A percentile compares a stretch with the other conserved stretches of the same genome.
Evolutionary conservation across 768 basidiomycete species (phyloP).

Genomic region (Rhodotorula kratochvilovae): DNA sequence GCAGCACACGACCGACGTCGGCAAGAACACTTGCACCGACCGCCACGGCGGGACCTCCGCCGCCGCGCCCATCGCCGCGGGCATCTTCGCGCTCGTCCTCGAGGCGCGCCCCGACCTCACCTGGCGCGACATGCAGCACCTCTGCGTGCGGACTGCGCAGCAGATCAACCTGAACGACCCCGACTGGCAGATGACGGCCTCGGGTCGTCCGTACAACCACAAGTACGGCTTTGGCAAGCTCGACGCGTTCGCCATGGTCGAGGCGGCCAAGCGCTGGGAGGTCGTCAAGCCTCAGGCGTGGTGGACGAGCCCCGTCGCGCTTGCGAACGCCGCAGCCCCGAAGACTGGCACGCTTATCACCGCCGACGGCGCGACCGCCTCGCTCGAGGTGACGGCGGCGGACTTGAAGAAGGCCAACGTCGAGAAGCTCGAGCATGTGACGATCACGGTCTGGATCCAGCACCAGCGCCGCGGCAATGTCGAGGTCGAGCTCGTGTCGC

Average conservation of each 20-base stretch:
- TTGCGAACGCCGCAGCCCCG: constrained; percentile 42
- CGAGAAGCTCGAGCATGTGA: constrained; percentile 85
- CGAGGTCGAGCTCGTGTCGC: constrained; percentile 81
- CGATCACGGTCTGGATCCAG: constrained; percentile 85
- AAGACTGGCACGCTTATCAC: constrained; percentile 53
- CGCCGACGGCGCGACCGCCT: constrained; percentile 55
- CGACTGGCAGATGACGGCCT: constrained; percentile 82
- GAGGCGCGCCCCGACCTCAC: constrained; percentile 85
- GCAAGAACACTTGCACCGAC: constrained; percentile 71
- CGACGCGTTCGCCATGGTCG: constrained; percentile 76
- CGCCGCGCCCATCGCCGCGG: constrained; percentile 92
- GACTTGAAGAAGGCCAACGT: constrained; percentile 69
- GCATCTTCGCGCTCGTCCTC: constrained; percentile 84
- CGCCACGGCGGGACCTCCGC: constrained; percentile 95
- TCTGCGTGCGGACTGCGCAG: constrained; percentile 70
- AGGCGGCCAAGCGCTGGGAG: constrained; percentile 72
- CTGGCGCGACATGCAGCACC: constrained; percentile 93
- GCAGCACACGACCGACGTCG: constrained; percentile 91
- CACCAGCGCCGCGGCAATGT: constrained; percentile 84
- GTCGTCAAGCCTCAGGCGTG: constrained; percentile 91
- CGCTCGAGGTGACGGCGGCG: constrained; percentile 65
- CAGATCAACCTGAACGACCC: constrained; percentile 81
- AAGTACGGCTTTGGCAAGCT: constrained; percentile 93
- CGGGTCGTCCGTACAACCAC: constrained; percentile 69
- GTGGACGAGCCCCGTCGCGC: constrained; percentile 59